Percentiles rank a stretch among this genome's conserved stretches.
Evolutionary conservation across 495 filamentous ascomycete species (phyloP).

Genomic region (Aspergillus leporis): DNA sequence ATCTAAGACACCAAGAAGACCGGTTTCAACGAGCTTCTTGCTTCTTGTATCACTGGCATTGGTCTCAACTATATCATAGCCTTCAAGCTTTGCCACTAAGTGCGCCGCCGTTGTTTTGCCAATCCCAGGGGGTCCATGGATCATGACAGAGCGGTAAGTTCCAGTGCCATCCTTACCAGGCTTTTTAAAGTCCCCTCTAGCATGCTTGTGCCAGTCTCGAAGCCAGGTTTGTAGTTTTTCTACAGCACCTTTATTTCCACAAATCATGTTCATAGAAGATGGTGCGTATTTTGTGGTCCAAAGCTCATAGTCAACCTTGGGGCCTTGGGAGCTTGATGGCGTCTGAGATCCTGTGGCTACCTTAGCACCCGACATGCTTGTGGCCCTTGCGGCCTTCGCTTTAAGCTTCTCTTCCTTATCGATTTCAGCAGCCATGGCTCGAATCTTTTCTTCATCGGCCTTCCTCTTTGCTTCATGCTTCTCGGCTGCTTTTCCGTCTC

Average conservation of each 20-base stretch:
- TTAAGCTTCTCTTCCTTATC: conserved; percentile 59
- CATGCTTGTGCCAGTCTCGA: conserved; percentile 71
- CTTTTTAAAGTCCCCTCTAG: conserved; percentile 73
- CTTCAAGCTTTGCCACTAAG: conserved; percentile 87
- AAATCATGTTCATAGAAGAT: conserved; percentile 78
- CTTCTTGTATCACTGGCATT: conserved; percentile 97
- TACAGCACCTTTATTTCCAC: conserved; percentile 88
- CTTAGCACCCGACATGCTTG: conserved; percentile 17
- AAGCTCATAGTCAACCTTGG: conserved; percentile 62
- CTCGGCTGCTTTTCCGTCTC: conserved; percentile 82
- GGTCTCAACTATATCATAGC: conserved; percentile 89
- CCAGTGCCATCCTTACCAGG: conserved; percentile 81
- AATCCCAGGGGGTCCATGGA: conserved; percentile 93
- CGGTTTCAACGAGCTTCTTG: conserved; percentile 91
- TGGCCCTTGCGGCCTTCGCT: conserved; percentile 30
- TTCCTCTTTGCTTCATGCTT: conserved; percentile 79
- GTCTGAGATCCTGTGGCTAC: conserved; percentile 17
- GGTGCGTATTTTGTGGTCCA: conserved; percentile 98
- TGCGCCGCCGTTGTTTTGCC: conserved; percentile 98
- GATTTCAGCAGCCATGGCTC: conserved; percentile 77
- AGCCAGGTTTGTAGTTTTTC: conserved; percentile 91
- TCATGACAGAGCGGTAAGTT: conserved; percentile 77
- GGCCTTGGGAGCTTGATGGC: conserved; percentile 21
- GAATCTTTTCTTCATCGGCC: conserved; percentile 75
- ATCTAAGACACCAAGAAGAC: conserved; percentile 83